These are phyloP conservation scores for Arabidopsis suecica DNA, from an alignment of 345 rosid genomes.

Conservation along the genomic window DNA sequence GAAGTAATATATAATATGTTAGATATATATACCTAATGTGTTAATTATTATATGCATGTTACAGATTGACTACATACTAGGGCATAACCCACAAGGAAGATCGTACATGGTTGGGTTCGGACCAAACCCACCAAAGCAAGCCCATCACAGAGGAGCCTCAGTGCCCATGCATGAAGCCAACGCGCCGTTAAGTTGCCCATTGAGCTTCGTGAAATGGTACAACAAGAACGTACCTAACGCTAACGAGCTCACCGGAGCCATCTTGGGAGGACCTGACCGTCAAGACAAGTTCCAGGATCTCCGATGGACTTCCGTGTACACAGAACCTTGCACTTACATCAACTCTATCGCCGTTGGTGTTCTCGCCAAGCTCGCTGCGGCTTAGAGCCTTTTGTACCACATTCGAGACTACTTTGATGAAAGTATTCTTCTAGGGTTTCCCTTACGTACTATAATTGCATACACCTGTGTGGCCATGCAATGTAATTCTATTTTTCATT, in stretches of 20 bases:
- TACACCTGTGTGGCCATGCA: conserved; percentile 28
- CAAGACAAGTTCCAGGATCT: conserved; percentile 67
- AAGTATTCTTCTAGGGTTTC: conserved; percentile 28
- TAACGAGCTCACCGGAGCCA: conserved; percentile 84
- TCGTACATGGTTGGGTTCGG: conserved; percentile 96
- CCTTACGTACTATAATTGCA: conserved; percentile 21
- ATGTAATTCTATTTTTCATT: conserved; percentile 28
- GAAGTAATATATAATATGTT: not conserved
- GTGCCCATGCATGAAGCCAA: conserved; percentile 46
- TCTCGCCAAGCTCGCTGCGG: conserved; percentile 72
- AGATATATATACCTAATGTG: too few species aligned
- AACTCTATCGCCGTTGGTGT: conserved; percentile 74
- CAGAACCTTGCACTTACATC: conserved; percentile 94
- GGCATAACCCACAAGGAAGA: conserved; percentile 74
- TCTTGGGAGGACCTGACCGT: conserved; percentile 89
- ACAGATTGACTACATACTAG: conserved; percentile 87
- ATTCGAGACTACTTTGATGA: conserved; percentile 26
- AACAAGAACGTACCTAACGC: conserved; percentile 60
- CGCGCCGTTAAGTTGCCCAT: conserved; percentile 49
- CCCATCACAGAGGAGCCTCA: conserved; percentile 92
- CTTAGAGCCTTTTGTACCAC: conserved; percentile 33
- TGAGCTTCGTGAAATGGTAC: conserved; percentile 71
- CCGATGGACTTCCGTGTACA: conserved; percentile 62
- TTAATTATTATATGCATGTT: conserved; percentile 8
- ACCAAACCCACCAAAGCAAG: conserved; percentile 70